Percentiles rank a stretch among this genome's conserved stretches.
These are phyloP conservation scores for Pyronema omphalodes DNA, from an alignment of 495 filamentous ascomycete species.

Conservation along the genomic window DNA sequence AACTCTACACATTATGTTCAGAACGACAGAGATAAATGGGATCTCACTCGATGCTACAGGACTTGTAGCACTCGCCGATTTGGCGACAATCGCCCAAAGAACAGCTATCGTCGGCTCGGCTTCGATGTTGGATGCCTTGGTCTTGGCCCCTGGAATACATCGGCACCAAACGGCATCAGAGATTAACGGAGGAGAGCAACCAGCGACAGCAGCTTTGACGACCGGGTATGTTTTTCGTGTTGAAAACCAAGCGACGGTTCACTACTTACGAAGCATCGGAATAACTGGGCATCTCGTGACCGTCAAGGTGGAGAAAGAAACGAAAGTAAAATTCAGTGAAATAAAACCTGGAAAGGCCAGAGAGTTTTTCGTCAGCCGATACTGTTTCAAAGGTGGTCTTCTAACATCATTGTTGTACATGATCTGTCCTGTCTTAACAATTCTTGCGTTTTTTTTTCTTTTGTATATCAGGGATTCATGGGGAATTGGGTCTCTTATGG, in stretches of 20 bases:
- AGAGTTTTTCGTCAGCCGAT: neutral
- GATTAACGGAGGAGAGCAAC: conserved; percentile 25
- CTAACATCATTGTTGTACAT: conserved; percentile 31
- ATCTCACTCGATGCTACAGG: conserved; percentile 31
- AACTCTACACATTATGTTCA: no score
- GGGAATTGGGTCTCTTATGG: conserved; percentile 29
- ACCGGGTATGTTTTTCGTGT: conserved; percentile 31
- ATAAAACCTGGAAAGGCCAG: no score
- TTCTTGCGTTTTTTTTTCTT: conserved; percentile 27
- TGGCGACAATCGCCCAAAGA: conserved; percentile 34
- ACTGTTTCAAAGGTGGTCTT: conserved; percentile 22
- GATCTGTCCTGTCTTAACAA: conserved; percentile 28
- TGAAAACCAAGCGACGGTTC: conserved; percentile 35
- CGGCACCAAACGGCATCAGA: conserved; percentile 35
- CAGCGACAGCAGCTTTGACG: conserved; percentile 19
- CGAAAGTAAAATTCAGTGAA: neutral
- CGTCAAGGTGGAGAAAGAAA: conserved; percentile 27
- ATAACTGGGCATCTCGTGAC: conserved; percentile 30
- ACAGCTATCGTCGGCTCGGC: conserved; percentile 37
- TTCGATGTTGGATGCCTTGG: conserved; percentile 33
- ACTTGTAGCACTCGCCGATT: conserved; percentile 38
- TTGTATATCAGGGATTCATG: conserved; percentile 34
- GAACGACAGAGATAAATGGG: neutral
- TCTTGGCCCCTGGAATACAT: conserved; percentile 42
- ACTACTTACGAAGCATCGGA: conserved; percentile 33